Percentiles rank a stretch among this genome's conserved stretches.
phyloP scores from a whole-genome alignment of 805 yeast species.

The Aciculoconidium aculeatum region DNA sequence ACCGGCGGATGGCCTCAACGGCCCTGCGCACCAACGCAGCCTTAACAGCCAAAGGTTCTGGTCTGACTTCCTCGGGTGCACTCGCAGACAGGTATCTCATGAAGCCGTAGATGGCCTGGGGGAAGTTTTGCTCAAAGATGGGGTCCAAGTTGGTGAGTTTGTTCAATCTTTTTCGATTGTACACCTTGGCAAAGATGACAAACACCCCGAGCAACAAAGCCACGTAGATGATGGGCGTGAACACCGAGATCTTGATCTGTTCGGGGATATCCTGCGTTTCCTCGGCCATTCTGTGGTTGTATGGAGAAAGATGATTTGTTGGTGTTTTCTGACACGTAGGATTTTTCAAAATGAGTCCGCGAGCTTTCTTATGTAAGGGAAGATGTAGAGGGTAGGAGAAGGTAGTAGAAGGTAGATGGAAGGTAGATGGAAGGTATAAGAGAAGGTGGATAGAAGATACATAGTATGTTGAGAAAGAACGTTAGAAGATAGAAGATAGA shows the following conservation, averaged over 20 bases:
- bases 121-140: slow-evolving; percentile 64
- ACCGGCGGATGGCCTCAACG: slow-evolving; percentile 82
- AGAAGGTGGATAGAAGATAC: too few species aligned
- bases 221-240: slow-evolving; percentile 73
- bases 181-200: slow-evolving; percentile 60
- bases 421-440: too few species aligned
- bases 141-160: slow-evolving; percentile 60
- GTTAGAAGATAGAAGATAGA: too few species aligned
- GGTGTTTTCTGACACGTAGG: neutral
- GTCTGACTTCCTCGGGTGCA: slow-evolving; percentile 38
- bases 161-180: slow-evolving; percentile 51
- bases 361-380: too few species aligned
- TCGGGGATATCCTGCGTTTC: slow-evolving; percentile 13
- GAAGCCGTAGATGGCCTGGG: slow-evolving; percentile 57
- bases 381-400: too few species aligned
- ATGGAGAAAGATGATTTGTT: too few species aligned
- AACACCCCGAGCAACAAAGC: slow-evolving; percentile 62
- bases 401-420: too few species aligned
- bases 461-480: too few species aligned
- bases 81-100: slow-evolving; percentile 41
- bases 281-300: too few species aligned
- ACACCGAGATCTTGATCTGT: slow-evolving; percentile 32
- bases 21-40: slow-evolving; percentile 55
- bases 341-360: too few species aligned
- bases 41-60: slow-evolving; percentile 73